Conservation (phyloP, 2,329 filamentous ascomycete species). For the Parastagonospora avenae region DNA sequence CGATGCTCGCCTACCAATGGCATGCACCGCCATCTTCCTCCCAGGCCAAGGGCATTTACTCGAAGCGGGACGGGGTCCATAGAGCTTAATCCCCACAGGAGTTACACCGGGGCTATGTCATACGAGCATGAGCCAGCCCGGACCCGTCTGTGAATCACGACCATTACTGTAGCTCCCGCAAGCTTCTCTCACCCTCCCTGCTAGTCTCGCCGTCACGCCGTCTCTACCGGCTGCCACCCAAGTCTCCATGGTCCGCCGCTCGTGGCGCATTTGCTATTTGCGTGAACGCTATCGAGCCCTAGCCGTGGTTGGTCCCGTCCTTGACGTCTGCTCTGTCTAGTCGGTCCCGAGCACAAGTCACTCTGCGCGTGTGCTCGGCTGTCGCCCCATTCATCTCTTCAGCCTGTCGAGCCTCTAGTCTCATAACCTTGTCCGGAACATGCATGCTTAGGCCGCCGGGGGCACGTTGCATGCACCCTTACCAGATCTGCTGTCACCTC, state of each 20-base stretch:
- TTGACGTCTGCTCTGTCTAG: constrained; percentile 34
- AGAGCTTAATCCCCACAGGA: constrained; percentile 42
- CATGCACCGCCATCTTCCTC: constrained; percentile 12
- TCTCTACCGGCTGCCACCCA: constrained; percentile 40
- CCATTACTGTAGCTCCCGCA: constrained; percentile 46
- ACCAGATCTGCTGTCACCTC: constrained; percentile 42
- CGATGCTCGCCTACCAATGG: constrained; percentile 3
- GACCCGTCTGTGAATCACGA: constrained; percentile 40
- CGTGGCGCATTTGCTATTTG: constrained; percentile 46
- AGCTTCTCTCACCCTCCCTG: constrained; percentile 38
- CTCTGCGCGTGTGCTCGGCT: constrained; percentile 41
- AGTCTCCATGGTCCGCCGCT: constrained; percentile 31
- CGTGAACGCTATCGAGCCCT: constrained; percentile 29
- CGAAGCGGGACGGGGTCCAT: constrained; percentile 31
- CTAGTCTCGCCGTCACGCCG: constrained; percentile 44
- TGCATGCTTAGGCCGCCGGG: constrained; percentile 45
- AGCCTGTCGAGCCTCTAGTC: constrained; percentile 36
- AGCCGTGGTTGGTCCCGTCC: constrained; percentile 36
- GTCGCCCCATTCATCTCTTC: constrained; percentile 31
- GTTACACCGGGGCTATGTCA: constrained; percentile 49
- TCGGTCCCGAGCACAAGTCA: constrained; percentile 44
- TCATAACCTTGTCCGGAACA: constrained; percentile 43
- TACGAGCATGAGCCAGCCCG: constrained; percentile 42
- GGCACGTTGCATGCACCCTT: constrained; percentile 40
- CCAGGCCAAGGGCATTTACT: constrained; percentile 20